Percentiles rank a stretch among this genome's conserved stretches.
phyloP scores from a whole-genome alignment of 2,329 filamentous ascomycete species.

The Esteya vermicola region DNA sequence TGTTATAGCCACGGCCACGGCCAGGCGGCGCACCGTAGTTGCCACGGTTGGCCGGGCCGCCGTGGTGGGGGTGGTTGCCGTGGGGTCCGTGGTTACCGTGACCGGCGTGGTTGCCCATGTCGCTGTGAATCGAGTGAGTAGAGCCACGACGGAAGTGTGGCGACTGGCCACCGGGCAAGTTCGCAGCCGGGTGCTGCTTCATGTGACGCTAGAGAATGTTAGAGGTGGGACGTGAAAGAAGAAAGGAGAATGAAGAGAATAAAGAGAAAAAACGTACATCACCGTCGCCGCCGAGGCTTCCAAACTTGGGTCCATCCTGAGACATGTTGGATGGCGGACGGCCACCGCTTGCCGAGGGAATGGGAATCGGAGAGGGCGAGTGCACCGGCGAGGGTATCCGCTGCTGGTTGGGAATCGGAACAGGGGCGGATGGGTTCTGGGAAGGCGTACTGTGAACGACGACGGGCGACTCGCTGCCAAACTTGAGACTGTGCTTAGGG shows the following conservation, averaged over 20 bases:
- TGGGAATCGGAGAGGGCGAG: constrained; percentile 87
- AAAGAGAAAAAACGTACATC: constrained; percentile 42
- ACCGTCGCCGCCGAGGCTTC: constrained; percentile 68
- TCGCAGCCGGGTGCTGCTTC: constrained; percentile 42
- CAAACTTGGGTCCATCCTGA: constrained; percentile 59
- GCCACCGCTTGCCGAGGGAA: constrained; percentile 70
- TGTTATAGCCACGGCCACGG: constrained; percentile 34
- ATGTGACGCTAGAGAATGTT: constrained; percentile 42
- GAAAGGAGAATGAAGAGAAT: constrained; percentile 1
- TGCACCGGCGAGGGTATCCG: constrained; percentile 71
- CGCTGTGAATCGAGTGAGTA: constrained; percentile 66
- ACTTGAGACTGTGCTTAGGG: constrained; percentile 57
- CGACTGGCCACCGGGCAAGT: constrained; percentile 35
- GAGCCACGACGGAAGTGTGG: constrained; percentile 76
- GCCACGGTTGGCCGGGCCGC: constrained; percentile 44
- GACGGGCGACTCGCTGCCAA: constrained; percentile 63
- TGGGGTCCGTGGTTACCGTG: constrained; percentile 40
- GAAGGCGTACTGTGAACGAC: constrained; percentile 55
- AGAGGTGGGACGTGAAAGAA: constrained; percentile 8
- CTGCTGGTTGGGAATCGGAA: constrained; percentile 50
- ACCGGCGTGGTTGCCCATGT: constrained; percentile 49
- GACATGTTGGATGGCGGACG: constrained; percentile 67
- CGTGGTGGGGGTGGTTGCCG: constrained; percentile 32
- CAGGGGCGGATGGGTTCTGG: constrained; percentile 37
- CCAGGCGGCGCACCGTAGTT: constrained; percentile 33